Conservation (phyloP, 805 yeast genomes). For the Torulaspora quercuum region DNA sequence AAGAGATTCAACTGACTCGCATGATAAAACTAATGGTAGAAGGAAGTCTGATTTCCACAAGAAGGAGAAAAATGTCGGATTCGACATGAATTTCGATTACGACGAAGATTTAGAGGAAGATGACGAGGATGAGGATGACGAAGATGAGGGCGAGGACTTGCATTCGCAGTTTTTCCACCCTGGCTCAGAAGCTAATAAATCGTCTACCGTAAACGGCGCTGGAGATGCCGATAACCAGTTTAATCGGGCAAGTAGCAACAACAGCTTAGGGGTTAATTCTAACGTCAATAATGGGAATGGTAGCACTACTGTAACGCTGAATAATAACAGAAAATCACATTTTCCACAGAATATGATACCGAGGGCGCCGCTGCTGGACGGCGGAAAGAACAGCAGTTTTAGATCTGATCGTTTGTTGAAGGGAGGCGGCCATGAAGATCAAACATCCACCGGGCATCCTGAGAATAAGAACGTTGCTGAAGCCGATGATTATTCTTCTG, state of each 20-base stretch:
- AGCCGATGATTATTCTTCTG: conserved; percentile 23
- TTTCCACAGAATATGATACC: conserved; percentile 24
- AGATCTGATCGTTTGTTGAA: conserved; percentile 16
- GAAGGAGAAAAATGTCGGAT: conserved; percentile 16
- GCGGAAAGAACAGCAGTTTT: conserved; percentile 14
- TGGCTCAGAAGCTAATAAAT: conserved; percentile 11
- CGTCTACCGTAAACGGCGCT: conserved; percentile 6
- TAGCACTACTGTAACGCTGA: conserved; percentile 7
- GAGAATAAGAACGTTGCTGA: conserved; percentile 5
- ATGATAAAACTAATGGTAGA: conserved; percentile 8
- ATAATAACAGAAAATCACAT: conserved; percentile 17
- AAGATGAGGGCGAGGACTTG: conserved; percentile 22
- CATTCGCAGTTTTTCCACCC: conserved; percentile 28
- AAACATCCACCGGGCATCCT: conserved; percentile 1
- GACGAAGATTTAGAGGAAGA: conserved; percentile 34
- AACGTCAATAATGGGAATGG: conserved; percentile 2
- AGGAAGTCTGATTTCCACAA: conserved; percentile 6
- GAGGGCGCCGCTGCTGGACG: conserved; percentile 16
- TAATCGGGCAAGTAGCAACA: conserved; percentile 12
- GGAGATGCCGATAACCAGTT: conserved; percentile 8
- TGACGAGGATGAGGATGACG: conserved; percentile 35
- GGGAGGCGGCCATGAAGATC: conserved; percentile 12
- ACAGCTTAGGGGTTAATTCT: conserved; percentile 10
- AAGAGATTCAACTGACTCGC: conserved; percentile 12
- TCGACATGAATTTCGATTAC: conserved; percentile 33